Base-by-base conservation (phyloP, 148 eudicot species). In the Arctostaphylos glauca region DNA sequence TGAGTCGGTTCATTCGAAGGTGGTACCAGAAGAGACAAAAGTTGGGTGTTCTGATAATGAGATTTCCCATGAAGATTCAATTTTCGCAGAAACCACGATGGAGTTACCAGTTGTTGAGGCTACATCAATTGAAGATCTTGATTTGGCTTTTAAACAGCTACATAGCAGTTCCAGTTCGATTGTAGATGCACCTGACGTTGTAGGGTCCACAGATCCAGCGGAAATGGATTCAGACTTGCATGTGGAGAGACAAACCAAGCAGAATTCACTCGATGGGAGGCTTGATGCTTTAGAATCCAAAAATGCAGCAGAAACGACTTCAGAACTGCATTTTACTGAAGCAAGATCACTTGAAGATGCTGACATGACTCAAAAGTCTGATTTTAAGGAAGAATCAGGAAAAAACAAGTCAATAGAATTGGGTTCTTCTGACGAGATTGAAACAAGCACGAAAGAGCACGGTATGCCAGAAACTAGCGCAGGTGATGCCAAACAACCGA, bases 71-170 rank as follows among this genome's bases (percentile, higher is more conserved):
- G 4, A 62, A 64, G 60, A 58, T 81, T 82, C 78, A 16, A 19
- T 3, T 64, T 56, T 38, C 56, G 25, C 71, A 15, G 80, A 48
- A 14, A 23, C 74, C 70, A 23, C 52, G 77, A 59, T 68, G 68
- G 81, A 85, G 70, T 67, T 80, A 41, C 80, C 87, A 55, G 79
- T 81, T 83, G 68, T 81, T 75, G 81, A 87, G 75, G 25, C 83
- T 77, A 72, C 83, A 74, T 72, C 86, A 72, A 48, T 60, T 10
- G 83, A 84, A 48, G 77, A 79, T 72, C 64, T 54, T 81, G 70
- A 62, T 72, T 84, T 74, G 75, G 85, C 79, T 62, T 23, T 19
- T 46, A 81, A 70, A 70, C 81, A 83, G 68, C 56, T 47, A 14
- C n/a, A 6, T 18, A 74, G 43, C 16, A 53, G 48, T 68, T 47